Evolutionary conservation across 2,329 filamentous ascomycete species (phyloP).

Genomic region (Didymella segeticola): DNA sequence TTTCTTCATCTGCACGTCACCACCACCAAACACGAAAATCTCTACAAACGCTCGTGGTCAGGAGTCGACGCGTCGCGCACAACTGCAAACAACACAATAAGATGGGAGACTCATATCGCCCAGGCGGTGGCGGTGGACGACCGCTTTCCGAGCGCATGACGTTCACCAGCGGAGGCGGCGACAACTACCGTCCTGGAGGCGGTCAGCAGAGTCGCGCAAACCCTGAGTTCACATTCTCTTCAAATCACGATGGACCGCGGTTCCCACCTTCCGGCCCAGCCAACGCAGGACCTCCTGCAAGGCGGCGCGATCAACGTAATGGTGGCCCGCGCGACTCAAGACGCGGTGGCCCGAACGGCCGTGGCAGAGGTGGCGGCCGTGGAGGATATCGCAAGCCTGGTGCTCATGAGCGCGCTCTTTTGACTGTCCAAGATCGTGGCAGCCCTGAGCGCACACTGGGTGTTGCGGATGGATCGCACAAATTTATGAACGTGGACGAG

Average conservation of each 20-base stretch:
- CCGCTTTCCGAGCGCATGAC: constrained; percentile 40
- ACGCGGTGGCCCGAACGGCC: constrained; percentile 28
- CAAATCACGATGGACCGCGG: constrained; percentile 33
- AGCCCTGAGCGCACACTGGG: constrained; percentile 55
- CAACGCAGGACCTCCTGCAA: constrained; percentile 21
- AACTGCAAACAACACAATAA: constrained; percentile 9
- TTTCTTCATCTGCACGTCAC: constrained; percentile 17
- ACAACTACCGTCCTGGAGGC: constrained; percentile 37
- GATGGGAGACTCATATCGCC: constrained; percentile 41
- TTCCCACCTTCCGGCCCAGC: constrained; percentile 40
- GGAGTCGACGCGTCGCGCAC: constrained; percentile 9
- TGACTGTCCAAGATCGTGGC: constrained; percentile 50
- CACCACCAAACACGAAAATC: constrained; percentile 5
- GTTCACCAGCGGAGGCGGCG: constrained; percentile 34
- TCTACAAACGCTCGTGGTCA: background rate
- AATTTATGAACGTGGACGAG: constrained; percentile 51
- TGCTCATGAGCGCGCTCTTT: constrained; percentile 54
- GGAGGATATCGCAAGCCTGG: constrained; percentile 36
- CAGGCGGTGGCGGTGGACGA: constrained; percentile 21
- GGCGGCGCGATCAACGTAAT: constrained; percentile 27
- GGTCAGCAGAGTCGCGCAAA: constrained; percentile 22
- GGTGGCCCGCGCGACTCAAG: constrained; percentile 26
- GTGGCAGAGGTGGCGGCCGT: constrained; percentile 19
- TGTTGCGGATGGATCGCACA: constrained; percentile 50
- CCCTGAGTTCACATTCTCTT: constrained; percentile 45